These are phyloP conservation scores for Eragrostis tef DNA, from an alignment of 202 grass and related monocot genomes.

Conservation along the genomic window DNA sequence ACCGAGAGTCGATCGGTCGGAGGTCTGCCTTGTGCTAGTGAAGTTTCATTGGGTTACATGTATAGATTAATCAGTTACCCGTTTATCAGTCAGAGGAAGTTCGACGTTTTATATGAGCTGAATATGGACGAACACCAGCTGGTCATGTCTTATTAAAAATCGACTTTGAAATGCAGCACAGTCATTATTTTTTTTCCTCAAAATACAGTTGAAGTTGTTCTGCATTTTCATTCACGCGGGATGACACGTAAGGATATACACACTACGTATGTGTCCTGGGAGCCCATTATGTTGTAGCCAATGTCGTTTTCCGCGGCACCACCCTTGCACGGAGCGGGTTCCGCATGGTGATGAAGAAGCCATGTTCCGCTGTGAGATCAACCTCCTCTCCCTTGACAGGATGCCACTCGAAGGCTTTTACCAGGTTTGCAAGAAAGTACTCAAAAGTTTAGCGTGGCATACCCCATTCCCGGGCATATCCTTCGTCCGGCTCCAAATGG, in stretches of 20 bases:
- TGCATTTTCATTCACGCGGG: background rate
- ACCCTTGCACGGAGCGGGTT: background rate
- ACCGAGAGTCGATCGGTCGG: too few relatives aligned
- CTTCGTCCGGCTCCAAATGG: constrained; percentile 8
- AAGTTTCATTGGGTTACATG: too few relatives aligned
- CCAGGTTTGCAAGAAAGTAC: background rate
- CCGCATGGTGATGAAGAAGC: constrained; percentile 18
- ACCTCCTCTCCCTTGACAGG: background rate
- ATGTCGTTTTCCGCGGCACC: background rate
- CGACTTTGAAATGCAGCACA: too few relatives aligned
- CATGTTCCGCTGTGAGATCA: background rate
- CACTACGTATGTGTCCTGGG: too few relatives aligned
- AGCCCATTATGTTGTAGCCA: background rate
- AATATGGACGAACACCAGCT: too few relatives aligned
- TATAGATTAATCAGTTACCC: too few relatives aligned
- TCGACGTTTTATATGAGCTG: too few relatives aligned
- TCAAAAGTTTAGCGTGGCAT: constrained; percentile 1
- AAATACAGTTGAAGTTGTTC: too few relatives aligned
- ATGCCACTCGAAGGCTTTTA: constrained; percentile 20
- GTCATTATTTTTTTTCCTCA: too few relatives aligned
- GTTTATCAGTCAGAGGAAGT: too few relatives aligned
- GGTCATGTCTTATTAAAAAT: too few relatives aligned
- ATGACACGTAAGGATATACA: background rate
- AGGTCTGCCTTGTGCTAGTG: too few relatives aligned
- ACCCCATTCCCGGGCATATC: constrained; percentile 24